Evolutionary conservation across 768 basidiomycete species (phyloP).

Genomic region (Leccinum rimulosum): DNA sequence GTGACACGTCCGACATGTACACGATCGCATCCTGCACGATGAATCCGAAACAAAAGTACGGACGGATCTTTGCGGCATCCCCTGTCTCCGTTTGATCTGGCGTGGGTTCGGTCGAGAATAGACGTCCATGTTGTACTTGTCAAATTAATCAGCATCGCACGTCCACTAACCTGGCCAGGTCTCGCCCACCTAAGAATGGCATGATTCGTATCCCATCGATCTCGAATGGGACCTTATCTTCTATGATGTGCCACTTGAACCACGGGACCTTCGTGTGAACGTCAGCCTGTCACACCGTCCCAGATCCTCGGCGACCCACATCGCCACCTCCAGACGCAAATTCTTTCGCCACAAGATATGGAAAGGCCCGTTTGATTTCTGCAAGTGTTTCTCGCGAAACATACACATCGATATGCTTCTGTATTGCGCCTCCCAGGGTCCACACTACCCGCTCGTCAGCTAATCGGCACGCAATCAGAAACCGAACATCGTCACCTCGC

Average conservation of each 20-base stretch:
- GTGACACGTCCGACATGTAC: conserved; percentile 82
- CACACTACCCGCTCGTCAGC: conserved; percentile 48
- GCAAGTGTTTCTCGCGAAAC: conserved; percentile 60
- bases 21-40: conserved; percentile 61
- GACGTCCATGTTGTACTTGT: conserved; percentile 71
- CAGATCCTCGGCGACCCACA: conserved; percentile 37
- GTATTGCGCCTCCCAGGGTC: conserved; percentile 66
- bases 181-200: conserved; percentile 56
- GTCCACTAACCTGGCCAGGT: neutral
- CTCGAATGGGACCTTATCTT: conserved; percentile 64
- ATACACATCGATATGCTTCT: conserved; percentile 74
- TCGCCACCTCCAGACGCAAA: conserved; percentile 80
- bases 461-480: neutral
- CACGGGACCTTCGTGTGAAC: conserved; percentile 60
- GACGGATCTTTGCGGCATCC: conserved; percentile 35
- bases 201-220: conserved; percentile 61
- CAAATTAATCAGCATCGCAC: conserved; percentile 3
- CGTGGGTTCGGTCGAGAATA: conserved; percentile 46
- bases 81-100: conserved; percentile 15
- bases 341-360: conserved; percentile 76
- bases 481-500: conserved; percentile 46
- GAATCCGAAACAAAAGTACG: conserved; percentile 70
- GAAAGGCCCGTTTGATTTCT: conserved; percentile 70
- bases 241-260: conserved; percentile 80
- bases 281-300: conserved; percentile 1